These are phyloP conservation scores for Prasinococcaceae sp. DNA, from an alignment of 139 green algal species.

Conservation along the genomic window DNA sequence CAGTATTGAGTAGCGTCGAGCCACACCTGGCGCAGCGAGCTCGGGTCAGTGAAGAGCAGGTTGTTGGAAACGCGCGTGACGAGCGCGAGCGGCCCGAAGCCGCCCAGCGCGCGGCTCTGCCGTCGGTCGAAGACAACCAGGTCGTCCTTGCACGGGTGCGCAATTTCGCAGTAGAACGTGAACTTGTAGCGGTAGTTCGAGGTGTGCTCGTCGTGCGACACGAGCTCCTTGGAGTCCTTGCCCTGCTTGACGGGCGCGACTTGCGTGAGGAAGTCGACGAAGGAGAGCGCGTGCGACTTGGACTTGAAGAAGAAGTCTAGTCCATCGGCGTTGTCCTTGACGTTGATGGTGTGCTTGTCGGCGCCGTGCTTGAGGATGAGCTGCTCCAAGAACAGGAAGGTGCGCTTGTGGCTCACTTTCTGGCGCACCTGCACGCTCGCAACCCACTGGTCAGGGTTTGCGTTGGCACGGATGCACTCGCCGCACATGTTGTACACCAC, in stretches of 20 bases:
- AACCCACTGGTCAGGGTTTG: constrained; percentile 89
- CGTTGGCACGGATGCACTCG: constrained; percentile 63
- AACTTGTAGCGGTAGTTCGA: constrained; percentile 98
- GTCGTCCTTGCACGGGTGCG: constrained; percentile 71
- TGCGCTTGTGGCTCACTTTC: constrained; percentile 93
- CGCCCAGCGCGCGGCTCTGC: constrained; percentile 44
- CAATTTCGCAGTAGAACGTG: constrained; percentile 92
- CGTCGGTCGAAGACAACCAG: constrained; percentile 77
- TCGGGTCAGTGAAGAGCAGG: constrained; percentile 69
- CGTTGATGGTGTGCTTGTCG: constrained; percentile 51
- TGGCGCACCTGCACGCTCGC: constrained; percentile 80
- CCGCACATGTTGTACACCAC: constrained; percentile 92
- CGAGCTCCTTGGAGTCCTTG: constrained; percentile 89
- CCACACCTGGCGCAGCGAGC: constrained; percentile 51
- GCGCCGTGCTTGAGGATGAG: constrained; percentile 88
- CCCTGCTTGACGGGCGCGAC: constrained; percentile 22
- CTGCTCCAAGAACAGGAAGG: constrained; percentile 97
- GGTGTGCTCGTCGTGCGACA: constrained; percentile 83
- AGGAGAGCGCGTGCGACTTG: constrained; percentile 68
- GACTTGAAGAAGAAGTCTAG: constrained; percentile 91
- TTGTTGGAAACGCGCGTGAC: constrained; percentile 65
- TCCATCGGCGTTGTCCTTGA: constrained; percentile 60
- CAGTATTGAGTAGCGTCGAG: constrained; percentile 61
- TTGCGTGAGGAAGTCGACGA: constrained; percentile 85
- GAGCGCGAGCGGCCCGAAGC: constrained; percentile 76